A percentile compares a stretch with the other conserved stretches of the same genome.
phyloP scores from a whole-genome alignment of 2,329 filamentous ascomycete genomes.

The Iodosphaeria phyllophila region DNA sequence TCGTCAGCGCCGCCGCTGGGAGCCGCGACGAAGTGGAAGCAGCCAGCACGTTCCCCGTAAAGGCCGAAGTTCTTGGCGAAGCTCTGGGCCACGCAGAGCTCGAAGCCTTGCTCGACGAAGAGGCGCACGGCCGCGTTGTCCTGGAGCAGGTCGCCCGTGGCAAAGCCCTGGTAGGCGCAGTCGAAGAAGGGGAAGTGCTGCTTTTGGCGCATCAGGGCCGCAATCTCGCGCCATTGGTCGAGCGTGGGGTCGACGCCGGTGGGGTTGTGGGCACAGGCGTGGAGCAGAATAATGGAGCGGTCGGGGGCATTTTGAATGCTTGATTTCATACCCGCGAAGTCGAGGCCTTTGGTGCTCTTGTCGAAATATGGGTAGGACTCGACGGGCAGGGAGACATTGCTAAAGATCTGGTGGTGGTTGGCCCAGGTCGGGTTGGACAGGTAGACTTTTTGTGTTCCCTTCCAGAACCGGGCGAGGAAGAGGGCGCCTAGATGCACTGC shows the following conservation, averaged over 20 bases:
- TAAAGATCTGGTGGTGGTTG: constrained; percentile 98
- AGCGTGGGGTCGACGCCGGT: constrained; percentile 89
- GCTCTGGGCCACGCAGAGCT: constrained; percentile 74
- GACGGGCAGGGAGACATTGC: constrained; percentile 64
- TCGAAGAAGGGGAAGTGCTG: constrained; percentile 97
- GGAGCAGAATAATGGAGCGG: constrained; percentile 73
- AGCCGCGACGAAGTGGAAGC: constrained; percentile 80
- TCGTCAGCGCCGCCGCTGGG: constrained; percentile 48
- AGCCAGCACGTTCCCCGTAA: constrained; percentile 89
- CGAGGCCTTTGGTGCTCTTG: constrained; percentile 71
- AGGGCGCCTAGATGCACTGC: constrained; percentile 84
- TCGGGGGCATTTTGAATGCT: constrained; percentile 53
- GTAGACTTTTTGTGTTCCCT: constrained; percentile 59
- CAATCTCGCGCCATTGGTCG: constrained; percentile 88
- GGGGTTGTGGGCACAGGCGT: constrained; percentile 95
- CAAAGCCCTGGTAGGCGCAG: constrained; percentile 93
- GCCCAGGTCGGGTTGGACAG: constrained; percentile 93
- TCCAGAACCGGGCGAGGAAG: constrained; percentile 87
- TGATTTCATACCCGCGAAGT: constrained; percentile 74
- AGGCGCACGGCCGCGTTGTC: constrained; percentile 89
- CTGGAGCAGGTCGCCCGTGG: constrained; percentile 67
- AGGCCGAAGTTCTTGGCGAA: constrained; percentile 98
- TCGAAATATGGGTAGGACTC: constrained; percentile 89
- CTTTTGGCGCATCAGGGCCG: constrained; percentile 54
- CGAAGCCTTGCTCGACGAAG: constrained; percentile 84